Evolutionary conservation across 306 rosid genomes (phyloP).

Genomic region (Trichosanthes truncata): DNA sequence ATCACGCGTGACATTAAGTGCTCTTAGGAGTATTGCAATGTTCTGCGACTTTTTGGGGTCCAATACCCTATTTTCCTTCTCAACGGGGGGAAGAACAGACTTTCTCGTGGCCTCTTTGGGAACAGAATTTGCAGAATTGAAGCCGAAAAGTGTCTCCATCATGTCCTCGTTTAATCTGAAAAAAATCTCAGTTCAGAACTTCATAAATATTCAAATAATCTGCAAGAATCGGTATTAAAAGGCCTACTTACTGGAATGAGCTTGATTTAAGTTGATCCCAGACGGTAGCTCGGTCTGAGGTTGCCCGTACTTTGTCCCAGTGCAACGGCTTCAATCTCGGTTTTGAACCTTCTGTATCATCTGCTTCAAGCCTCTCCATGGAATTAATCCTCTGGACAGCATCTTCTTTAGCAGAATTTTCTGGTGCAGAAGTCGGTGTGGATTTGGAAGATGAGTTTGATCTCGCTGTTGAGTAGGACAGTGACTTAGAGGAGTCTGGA

Average conservation of each 20-base stretch:
- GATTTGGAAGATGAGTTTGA: conserved; percentile 19
- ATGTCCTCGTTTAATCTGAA: conserved; percentile 88
- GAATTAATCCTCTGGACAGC: conserved; percentile 21
- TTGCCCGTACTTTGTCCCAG: conserved; percentile 97
- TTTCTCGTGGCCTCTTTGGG: conserved; percentile 55
- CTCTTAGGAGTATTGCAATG: conserved; percentile 86
- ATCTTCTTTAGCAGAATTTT: conserved; percentile 17
- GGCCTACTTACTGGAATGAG: conserved; percentile 74
- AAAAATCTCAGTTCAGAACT: neutral
- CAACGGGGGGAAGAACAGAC: conserved; percentile 63
- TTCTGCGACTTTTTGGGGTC: conserved; percentile 98
- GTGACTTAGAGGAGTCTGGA: conserved; percentile 21
- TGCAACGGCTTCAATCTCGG: conserved; percentile 87
- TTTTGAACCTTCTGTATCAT: conserved; percentile 56
- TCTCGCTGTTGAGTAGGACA: conserved; percentile 15
- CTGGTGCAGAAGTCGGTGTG: conserved; percentile 19
- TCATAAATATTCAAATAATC: neutral
- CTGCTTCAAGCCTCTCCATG: conserved; percentile 45
- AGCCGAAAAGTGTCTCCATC: conserved; percentile 93
- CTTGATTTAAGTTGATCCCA: conserved; percentile 99
- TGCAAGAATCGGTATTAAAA: neutral
- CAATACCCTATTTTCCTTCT: conserved; percentile 66
- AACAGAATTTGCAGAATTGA: conserved; percentile 39
- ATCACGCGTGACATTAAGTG: conserved; percentile 83
- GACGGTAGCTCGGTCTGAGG: conserved; percentile 88